A percentile compares a stretch with the other conserved stretches of the same genome.
These are phyloP conservation scores for Kluyveromyces siamensis DNA, from an alignment of 805 yeast species.

Conservation along the genomic window DNA sequence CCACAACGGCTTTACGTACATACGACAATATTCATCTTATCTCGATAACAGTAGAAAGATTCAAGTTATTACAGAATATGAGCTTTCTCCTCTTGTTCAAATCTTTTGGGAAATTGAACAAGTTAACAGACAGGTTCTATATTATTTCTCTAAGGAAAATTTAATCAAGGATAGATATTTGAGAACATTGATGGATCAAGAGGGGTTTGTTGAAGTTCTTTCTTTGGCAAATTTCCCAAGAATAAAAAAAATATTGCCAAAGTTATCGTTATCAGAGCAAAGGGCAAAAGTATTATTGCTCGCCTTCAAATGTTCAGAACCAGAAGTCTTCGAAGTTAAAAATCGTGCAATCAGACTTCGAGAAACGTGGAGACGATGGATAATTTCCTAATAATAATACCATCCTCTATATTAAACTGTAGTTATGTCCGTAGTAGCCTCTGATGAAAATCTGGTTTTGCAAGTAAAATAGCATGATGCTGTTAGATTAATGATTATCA, in stretches of 20 bases:
- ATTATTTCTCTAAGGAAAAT: constrained; percentile 1
- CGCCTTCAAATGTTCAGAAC: neutral
- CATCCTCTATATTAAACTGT: no score
- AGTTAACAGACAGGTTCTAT: neutral
- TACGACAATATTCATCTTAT: neutral
- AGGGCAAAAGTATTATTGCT: neutral
- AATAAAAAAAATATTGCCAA: neutral
- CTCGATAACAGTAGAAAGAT: neutral
- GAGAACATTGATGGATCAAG: neutral
- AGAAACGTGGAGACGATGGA: neutral
- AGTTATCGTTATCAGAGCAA: neutral
- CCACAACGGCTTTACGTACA: neutral
- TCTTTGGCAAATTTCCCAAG: neutral
- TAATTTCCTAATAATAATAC: neutral
- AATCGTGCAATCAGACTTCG: neutral
- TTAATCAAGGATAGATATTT: neutral
- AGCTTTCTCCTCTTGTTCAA: neutral
- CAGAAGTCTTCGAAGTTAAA: constrained; percentile 1
- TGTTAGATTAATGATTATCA: no score
- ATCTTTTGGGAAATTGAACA: constrained; percentile 1
- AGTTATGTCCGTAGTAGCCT: neutral
- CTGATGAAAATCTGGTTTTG: no score
- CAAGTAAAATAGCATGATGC: no score
- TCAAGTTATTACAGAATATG: neutral
- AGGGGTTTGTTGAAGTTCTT: neutral